Evolutionary conservation across 1,284 basidiomycete genomes (phyloP).

Genomic region (Apiotrichum sp.): DNA sequence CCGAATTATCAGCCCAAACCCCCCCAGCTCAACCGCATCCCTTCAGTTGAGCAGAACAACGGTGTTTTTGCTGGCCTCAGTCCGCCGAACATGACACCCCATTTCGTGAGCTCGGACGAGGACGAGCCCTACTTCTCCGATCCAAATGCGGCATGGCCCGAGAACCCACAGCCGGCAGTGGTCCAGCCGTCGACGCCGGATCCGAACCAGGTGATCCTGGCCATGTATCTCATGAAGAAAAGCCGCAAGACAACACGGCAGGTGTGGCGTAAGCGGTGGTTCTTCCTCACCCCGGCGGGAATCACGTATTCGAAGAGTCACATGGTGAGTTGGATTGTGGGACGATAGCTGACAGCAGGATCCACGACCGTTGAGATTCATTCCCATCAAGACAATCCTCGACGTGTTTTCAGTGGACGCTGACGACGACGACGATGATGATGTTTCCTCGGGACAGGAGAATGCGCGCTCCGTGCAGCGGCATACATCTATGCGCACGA

Average conservation of each 20-base stretch:
- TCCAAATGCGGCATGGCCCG: constrained; percentile 17
- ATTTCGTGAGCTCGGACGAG: constrained; percentile 26
- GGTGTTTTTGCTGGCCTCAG: background rate
- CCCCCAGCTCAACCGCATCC: constrained; percentile 42
- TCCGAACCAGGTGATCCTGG: constrained; percentile 67
- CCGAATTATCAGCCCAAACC: background rate
- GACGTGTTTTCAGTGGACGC: constrained; percentile 70
- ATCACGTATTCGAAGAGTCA: constrained; percentile 77
- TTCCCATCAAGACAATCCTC: constrained; percentile 76
- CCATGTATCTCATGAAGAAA: constrained; percentile 88
- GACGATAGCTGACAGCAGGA: constrained; percentile 56
- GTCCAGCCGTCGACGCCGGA: constrained; percentile 42
- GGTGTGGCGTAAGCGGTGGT: constrained; percentile 94
- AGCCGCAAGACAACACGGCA: constrained; percentile 79
- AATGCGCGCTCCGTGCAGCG: background rate
- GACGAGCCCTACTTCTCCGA: constrained; percentile 32
- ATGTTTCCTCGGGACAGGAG: constrained; percentile 6
- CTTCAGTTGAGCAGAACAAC: background rate
- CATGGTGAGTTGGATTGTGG: constrained; percentile 59
- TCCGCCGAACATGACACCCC: constrained; percentile 2
- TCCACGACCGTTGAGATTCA: constrained; percentile 75
- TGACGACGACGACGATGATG: constrained; percentile 17
- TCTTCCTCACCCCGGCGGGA: constrained; percentile 72
- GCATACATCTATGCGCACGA: constrained; percentile 1
- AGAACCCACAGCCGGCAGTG: background rate